Evolutionary conservation across 2,329 filamentous ascomycete species (phyloP), one percentile per base, ranked within the genome.

Genomic region (Hypoxylon rubiginosum): DNA sequence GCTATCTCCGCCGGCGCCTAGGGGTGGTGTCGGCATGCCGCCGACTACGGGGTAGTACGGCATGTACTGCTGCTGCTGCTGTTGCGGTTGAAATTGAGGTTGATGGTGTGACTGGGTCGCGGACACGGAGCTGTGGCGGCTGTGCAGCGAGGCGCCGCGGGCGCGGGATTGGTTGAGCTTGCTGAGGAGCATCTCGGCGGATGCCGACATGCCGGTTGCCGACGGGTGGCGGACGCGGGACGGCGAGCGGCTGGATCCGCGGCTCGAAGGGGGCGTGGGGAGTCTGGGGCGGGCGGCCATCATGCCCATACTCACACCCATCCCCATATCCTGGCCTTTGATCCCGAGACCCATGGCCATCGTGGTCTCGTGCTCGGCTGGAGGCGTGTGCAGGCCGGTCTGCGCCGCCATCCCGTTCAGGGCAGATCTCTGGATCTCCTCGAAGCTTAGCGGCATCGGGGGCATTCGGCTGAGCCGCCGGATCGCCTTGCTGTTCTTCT

Each of bases 401-500:
- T 60, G 53, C 21, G 21, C 21, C 7, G 46, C 59, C 58, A 68
- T 67, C 51, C 72, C 73, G 32, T 13, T 36, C 32, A 74, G 69
- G 2, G 71, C 71, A 1, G 72, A 69, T 2, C 68, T 74, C 10
- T 72, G 70, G 43, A 79, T 60, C 52, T 79, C 76, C 34, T 78
- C 75, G 45, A 80, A 78, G 11, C 70, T 75, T 65, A 77, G 68
- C 24, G 74, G 73, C 56, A 72, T 65, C 9, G 76, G 58, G 11
- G 81, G 80, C 71, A 82, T 74, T 53, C 77, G 80, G 71, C 79
- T 82, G 7, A 83, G 76, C 4, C 82, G 71, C 1, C 81, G 76
- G 58, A 84, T 82, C 6, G 80, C 77, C 24, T 78, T 78, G 75
- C 78, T 79, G 71, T 83, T 83, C 58, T 75, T 77, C 64, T 80